A percentile compares a stretch with the other conserved stretches of the same genome.
These are phyloP conservation scores for Aspergillus amoenus DNA, from an alignment of 2,329 filamentous ascomycete species.

Conservation along the genomic window DNA sequence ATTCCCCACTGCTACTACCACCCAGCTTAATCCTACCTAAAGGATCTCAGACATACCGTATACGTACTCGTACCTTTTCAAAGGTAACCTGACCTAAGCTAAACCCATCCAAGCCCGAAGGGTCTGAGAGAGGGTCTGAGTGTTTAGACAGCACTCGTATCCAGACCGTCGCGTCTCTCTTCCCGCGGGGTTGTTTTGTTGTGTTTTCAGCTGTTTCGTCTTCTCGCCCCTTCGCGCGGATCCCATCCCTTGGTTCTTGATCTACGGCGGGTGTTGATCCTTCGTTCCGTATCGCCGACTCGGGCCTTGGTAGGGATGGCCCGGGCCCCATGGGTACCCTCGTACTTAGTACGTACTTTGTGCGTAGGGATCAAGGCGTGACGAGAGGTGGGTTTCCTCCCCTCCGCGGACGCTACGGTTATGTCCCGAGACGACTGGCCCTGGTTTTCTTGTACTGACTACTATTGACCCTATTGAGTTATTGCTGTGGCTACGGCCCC, in stretches of 20 bases:
- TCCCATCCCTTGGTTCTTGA: neutral
- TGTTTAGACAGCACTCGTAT: neutral
- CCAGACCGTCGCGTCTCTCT: no score
- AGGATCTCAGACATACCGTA: neutral
- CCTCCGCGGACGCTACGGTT: no score
- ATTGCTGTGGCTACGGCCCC: neutral
- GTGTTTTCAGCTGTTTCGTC: neutral
- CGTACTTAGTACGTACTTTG: no score
- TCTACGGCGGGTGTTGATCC: neutral
- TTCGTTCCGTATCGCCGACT: neutral
- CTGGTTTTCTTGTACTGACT: no score
- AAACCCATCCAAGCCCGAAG: neutral
- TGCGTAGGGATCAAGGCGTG: no score
- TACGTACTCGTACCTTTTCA: neutral
- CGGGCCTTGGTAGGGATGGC: no score
- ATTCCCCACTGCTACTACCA: neutral
- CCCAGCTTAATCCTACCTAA: neutral
- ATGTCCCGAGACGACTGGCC: neutral
- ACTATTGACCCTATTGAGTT: neutral
- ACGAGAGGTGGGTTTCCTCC: no score
- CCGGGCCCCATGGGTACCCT: no score
- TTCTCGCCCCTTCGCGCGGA: neutral
- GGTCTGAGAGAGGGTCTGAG: neutral
- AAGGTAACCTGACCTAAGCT: neutral
- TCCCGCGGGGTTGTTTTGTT: neutral